These are phyloP conservation scores for Bassia scoparia DNA, from an alignment of 148 eudicot species.

Conservation along the genomic window DNA sequence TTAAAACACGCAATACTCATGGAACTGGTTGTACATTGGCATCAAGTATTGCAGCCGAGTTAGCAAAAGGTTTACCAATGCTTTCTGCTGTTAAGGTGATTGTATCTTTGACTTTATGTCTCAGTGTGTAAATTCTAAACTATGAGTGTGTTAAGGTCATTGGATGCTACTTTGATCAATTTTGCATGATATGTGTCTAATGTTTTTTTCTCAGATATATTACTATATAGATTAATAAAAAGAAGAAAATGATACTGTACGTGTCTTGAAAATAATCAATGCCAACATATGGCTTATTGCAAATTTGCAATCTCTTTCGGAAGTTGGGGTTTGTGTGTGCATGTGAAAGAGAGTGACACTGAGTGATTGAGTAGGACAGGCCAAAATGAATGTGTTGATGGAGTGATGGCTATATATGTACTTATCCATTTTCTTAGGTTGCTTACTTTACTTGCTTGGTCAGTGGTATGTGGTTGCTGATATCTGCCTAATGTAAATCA, in stretches of 20 bases:
- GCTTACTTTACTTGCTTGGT: not conserved
- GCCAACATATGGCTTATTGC: not conserved
- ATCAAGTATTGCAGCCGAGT: slow-evolving; percentile 91
- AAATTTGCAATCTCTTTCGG: not conserved
- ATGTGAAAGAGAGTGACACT: too few species aligned
- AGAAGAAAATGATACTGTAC: not conserved
- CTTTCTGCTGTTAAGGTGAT: slow-evolving; percentile 78
- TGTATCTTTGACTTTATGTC: not conserved
- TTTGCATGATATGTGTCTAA: not conserved
- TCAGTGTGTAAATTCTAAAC: not conserved
- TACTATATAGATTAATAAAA: not conserved
- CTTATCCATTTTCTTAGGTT: not conserved
- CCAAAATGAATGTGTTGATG: not conserved
- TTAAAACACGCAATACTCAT: slow-evolving; percentile 77
- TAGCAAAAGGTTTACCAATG: slow-evolving; percentile 81
- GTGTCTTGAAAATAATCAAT: too few species aligned
- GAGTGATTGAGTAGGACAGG: not conserved
- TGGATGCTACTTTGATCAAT: not conserved
- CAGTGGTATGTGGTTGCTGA: not conserved
- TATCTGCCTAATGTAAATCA: not conserved
- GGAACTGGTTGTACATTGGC: slow-evolving; percentile 98
- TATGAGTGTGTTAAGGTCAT: not conserved
- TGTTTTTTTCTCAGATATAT: not conserved
- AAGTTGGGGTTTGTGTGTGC: not conserved
- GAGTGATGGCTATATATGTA: not conserved